phyloP scores from a whole-genome alignment of 2,329 filamentous ascomycete genomes.

The Colletotrichum gloeosporioides region DNA sequence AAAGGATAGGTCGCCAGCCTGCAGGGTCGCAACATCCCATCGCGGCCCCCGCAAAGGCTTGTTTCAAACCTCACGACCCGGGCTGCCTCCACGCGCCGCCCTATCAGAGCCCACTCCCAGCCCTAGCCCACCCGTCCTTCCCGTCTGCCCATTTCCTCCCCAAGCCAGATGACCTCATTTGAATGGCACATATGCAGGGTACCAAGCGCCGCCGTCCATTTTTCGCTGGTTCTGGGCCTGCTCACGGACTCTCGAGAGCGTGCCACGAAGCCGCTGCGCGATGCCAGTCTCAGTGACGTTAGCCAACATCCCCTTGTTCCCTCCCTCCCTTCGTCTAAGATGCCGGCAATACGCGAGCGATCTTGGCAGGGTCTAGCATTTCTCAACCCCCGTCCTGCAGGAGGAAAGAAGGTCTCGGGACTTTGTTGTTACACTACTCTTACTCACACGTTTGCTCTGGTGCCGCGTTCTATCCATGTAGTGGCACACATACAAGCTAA shows the following conservation, averaged over 20 bases:
- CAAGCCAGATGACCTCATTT: conserved; percentile 16
- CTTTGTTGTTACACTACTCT: not conserved
- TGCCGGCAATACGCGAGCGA: not conserved
- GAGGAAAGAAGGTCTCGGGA: not conserved
- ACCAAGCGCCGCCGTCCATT: not conserved
- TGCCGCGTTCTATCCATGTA: not conserved
- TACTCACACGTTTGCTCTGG: not conserved
- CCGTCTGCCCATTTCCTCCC: not conserved
- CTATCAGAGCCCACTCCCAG: not conserved
- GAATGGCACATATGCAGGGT: not conserved
- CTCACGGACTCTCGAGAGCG: not conserved
- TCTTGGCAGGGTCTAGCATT: conserved; percentile 17
- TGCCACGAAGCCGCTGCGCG: conserved; percentile 7
- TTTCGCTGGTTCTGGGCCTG: not conserved
- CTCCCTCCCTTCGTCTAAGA: not conserved
- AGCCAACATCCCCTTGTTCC: not conserved
- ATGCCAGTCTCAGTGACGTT: conserved; percentile 10
- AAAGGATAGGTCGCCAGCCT: not conserved
- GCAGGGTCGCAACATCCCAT: not conserved
- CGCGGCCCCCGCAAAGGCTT: conserved; percentile 7
- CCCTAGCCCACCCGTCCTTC: not conserved
- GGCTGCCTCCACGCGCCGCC: not conserved
- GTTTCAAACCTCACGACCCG: conserved; percentile 14
- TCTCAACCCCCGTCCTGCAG: not conserved
- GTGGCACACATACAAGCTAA: not conserved